Evolutionary conservation across 768 basidiomycete genomes (phyloP).

Genomic region (Pisolithus orientalis): DNA sequence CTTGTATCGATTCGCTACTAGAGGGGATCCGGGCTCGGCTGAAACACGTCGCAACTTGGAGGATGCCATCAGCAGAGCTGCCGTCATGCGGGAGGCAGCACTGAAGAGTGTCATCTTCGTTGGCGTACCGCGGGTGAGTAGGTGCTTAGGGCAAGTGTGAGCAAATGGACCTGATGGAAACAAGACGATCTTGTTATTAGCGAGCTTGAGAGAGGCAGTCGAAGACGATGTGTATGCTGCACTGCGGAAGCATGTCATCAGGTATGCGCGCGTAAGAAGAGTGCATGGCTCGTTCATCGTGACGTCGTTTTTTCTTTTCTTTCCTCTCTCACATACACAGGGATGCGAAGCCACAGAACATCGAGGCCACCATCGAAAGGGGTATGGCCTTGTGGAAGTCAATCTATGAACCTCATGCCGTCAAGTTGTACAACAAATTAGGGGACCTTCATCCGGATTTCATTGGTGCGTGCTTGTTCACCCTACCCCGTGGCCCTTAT

Average conservation of each 20-base stretch:
- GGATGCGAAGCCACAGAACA: conserved; percentile 53
- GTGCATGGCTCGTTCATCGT: neutral
- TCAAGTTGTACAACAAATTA: conserved; percentile 85
- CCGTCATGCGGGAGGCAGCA: conserved; percentile 84
- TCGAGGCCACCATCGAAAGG: conserved; percentile 62
- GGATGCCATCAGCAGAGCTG: conserved; percentile 65
- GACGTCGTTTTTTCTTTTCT: conserved; percentile 6
- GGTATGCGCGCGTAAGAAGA: conserved; percentile 41
- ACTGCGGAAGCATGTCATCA: conserved; percentile 59
- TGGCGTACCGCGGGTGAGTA: conserved; percentile 74
- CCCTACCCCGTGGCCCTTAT: conserved; percentile 31
- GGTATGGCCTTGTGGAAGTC: conserved; percentile 75
- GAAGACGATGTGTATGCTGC: conserved; percentile 76
- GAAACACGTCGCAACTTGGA: conserved; percentile 38
- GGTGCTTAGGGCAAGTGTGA: neutral
- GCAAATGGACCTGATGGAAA: conserved; percentile 1
- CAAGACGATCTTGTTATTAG: conserved; percentile 78
- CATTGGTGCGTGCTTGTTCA: conserved; percentile 60
- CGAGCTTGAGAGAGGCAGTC: conserved; percentile 67
- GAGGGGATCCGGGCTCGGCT: conserved; percentile 35
- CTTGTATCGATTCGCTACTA: conserved; percentile 73
- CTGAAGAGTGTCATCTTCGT: conserved; percentile 88
- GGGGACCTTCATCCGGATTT: conserved; percentile 90
- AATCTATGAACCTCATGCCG: conserved; percentile 85
- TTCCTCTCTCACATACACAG: conserved; percentile 31